Evolutionary conservation across 192 early-diverging fungal genomes (phyloP).

Genomic region (Coemansia sp.): DNA sequence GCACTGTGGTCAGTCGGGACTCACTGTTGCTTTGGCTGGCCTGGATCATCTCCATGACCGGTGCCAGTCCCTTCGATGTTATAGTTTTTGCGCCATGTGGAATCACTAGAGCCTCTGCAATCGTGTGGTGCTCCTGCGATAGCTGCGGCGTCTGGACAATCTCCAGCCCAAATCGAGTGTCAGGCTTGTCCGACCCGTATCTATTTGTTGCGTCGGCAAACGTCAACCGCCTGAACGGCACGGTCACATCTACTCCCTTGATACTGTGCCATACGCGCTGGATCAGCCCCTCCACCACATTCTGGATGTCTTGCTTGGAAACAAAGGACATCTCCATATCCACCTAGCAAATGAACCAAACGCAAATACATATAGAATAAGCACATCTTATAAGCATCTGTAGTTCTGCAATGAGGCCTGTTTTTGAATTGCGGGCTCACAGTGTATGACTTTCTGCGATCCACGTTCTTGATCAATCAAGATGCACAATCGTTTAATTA

Average conservation of each 20-base stretch:
- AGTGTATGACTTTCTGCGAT: neutral
- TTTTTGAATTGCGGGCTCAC: no score
- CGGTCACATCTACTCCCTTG: conserved; percentile 55
- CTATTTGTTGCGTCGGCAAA: conserved; percentile 79
- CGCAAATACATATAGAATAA: neutral
- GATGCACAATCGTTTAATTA: conserved; percentile 18
- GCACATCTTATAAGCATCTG: no score
- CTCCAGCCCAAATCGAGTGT: conserved; percentile 78
- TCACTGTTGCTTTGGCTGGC: conserved; percentile 36
- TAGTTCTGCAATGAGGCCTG: no score
- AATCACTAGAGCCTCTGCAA: conserved; percentile 38
- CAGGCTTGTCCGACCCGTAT: conserved; percentile 93
- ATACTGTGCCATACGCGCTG: conserved; percentile 62
- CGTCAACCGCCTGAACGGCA: conserved; percentile 71
- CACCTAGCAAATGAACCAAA: conserved; percentile 53
- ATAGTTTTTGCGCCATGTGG: conserved; percentile 28
- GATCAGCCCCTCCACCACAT: conserved; percentile 72
- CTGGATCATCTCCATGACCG: conserved; percentile 27
- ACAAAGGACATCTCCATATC: conserved; percentile 92
- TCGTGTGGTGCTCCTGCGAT: conserved; percentile 10
- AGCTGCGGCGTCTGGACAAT: conserved; percentile 33
- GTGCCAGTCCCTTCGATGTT: conserved; percentile 29
- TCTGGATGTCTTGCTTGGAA: conserved; percentile 67
- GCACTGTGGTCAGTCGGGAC: conserved; percentile 46
- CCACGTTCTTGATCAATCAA: neutral